Percentiles rank a stretch among this genome's conserved stretches.
These are phyloP conservation scores for Pascua sp. DNA, from an alignment of 1,284 basidiomycete genomes.

Conservation along the genomic window DNA sequence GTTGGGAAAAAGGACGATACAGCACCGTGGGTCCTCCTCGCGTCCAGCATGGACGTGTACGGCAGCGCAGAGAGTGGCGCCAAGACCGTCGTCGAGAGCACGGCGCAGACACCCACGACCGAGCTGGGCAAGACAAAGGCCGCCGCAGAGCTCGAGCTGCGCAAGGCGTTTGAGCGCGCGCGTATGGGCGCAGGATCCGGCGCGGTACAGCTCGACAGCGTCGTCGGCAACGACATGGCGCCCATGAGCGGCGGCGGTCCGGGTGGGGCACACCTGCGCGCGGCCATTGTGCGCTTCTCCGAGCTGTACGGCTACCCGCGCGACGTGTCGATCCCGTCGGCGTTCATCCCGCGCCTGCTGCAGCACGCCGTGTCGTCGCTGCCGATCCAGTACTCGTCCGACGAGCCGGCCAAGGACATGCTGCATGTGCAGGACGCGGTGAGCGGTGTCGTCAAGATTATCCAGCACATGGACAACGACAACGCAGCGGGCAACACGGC, in stretches of 20 bases:
- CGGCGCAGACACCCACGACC: slow-evolving; percentile 20
- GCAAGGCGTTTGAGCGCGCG: slow-evolving; percentile 8
- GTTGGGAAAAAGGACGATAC: slow-evolving; percentile 1
- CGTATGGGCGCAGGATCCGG: not conserved
- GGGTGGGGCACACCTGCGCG: slow-evolving; percentile 3
- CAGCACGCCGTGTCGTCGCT: slow-evolving; percentile 38
- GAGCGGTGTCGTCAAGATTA: slow-evolving; percentile 23
- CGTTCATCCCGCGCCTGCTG: slow-evolving; percentile 40
- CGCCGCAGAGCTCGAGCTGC: slow-evolving; percentile 30
- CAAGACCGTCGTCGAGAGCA: slow-evolving; percentile 18
- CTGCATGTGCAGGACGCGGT: slow-evolving; percentile 43
- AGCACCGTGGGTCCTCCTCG: slow-evolving; percentile 42
- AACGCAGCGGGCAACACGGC: not conserved
- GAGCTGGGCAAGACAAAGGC: slow-evolving; percentile 40
- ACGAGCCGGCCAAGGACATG: slow-evolving; percentile 32
- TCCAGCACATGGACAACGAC: slow-evolving; percentile 9
- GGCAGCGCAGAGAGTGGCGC: slow-evolving; percentile 13
- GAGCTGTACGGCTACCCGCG: slow-evolving; percentile 43
- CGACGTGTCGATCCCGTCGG: slow-evolving; percentile 26
- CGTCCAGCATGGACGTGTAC: slow-evolving; percentile 41
- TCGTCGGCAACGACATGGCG: not conserved
- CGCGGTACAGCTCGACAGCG: not conserved
- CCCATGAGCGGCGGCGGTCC: not conserved
- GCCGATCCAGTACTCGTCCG: slow-evolving; percentile 42
- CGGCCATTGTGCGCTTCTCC: slow-evolving; percentile 37